phyloP scores from a whole-genome alignment of 192 early-diverging fungal species.

The Rhizophagus sp. region DNA sequence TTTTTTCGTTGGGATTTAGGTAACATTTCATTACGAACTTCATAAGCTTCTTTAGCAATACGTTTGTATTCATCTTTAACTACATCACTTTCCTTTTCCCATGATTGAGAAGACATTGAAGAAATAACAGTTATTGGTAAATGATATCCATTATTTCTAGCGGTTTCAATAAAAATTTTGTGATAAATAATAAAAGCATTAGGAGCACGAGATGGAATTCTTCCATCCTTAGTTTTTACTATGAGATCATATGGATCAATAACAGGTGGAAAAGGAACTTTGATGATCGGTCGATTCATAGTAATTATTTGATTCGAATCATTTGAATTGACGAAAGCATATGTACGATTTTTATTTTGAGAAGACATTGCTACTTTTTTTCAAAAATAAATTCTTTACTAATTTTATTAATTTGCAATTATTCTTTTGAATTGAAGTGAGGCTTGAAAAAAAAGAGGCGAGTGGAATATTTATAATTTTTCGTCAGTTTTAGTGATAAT shows the following conservation, averaged over 20 bases:
- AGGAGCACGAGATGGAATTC: background rate
- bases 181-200: slow-evolving; percentile 15
- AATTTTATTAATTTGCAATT: too few species aligned
- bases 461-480: background rate
- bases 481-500: too few species aligned
- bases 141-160: background rate
- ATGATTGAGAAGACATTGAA: slow-evolving; percentile 8
- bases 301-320: background rate
- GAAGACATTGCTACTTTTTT: background rate
- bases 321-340: background rate
- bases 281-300: background rate
- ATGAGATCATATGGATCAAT: slow-evolving; percentile 11
- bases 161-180: background rate
- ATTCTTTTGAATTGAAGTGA: too few species aligned
- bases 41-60: slow-evolving; percentile 4
- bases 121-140: slow-evolving; percentile 13
- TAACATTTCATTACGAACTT: background rate
- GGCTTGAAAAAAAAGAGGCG: background rate
- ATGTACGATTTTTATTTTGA: background rate
- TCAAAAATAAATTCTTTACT: too few species aligned
- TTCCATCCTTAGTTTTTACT: background rate
- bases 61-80: slow-evolving; percentile 8
- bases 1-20: background rate
- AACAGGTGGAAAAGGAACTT: slow-evolving; percentile 5
- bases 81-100: background rate